phyloP scores from a whole-genome alignment of 305 asterid genomes.

The Coffea humblotiana region DNA sequence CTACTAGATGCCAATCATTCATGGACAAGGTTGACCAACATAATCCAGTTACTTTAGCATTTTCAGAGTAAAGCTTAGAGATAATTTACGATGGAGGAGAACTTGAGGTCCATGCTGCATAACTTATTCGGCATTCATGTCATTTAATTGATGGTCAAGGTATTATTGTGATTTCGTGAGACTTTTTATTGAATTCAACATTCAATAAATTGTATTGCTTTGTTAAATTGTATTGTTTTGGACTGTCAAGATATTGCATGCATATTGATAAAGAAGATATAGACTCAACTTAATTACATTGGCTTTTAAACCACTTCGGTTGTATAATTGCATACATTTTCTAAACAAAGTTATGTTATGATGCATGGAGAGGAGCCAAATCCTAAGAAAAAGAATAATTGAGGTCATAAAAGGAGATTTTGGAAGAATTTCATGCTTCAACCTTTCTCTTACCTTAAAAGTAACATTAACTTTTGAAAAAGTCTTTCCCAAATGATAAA shows the following conservation, averaged over 20 bases:
- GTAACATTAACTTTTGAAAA: conserved; percentile 9
- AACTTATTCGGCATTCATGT: not conserved
- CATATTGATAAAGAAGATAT: too few relatives aligned
- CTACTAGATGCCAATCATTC: not conserved
- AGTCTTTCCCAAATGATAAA: not conserved
- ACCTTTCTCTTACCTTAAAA: conserved; percentile 7
- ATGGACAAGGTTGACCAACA: not conserved
- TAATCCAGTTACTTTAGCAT: not conserved
- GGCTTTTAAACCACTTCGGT: too few relatives aligned
- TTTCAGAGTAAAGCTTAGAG: not conserved
- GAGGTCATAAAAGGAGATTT: not conserved
- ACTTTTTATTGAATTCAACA: not conserved
- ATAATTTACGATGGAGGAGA: not conserved
- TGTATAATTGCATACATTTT: too few relatives aligned
- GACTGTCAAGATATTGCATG: too few relatives aligned
- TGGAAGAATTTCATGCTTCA: not conserved
- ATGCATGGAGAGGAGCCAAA: not conserved
- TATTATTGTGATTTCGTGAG: not conserved
- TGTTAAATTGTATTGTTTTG: too few relatives aligned
- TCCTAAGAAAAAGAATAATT: too few relatives aligned
- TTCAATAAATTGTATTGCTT: too few relatives aligned
- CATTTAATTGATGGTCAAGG: not conserved
- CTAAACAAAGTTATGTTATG: not conserved
- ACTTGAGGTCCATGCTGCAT: not conserved
- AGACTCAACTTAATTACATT: too few relatives aligned